Evolutionary conservation across 2,329 filamentous ascomycete species (phyloP).

Genomic region (Alternaria tenuissima): DNA sequence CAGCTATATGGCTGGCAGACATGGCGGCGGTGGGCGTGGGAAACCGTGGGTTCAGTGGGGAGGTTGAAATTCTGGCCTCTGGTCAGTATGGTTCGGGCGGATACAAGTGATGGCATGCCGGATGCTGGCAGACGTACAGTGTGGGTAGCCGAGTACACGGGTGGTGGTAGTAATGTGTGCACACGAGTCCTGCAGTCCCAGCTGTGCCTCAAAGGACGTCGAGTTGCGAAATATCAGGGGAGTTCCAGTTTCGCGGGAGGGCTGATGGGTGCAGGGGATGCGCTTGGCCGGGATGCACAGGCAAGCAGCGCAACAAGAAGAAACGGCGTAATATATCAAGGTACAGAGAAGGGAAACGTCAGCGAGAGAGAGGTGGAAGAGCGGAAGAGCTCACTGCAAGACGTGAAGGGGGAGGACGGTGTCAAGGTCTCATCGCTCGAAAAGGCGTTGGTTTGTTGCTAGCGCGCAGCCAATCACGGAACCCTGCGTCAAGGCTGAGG

Average conservation of each 20-base stretch:
- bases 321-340: slow-evolving; percentile 31
- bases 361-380: slow-evolving; percentile 10
- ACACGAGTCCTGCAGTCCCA: slow-evolving; percentile 40
- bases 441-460: slow-evolving; percentile 18
- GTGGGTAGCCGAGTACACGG: slow-evolving; percentile 8
- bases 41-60: neutral
- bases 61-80: slow-evolving; percentile 12
- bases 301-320: slow-evolving; percentile 29
- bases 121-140: slow-evolving; percentile 15
- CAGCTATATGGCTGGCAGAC: slow-evolving; percentile 59
- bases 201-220: slow-evolving; percentile 44
- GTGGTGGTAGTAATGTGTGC: slow-evolving; percentile 14
- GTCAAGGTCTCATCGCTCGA: slow-evolving; percentile 9
- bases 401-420: slow-evolving; percentile 14
- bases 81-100: slow-evolving; percentile 8
- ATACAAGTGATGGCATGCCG: neutral
- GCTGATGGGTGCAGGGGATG: slow-evolving; percentile 27
- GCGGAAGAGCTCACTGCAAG: slow-evolving; percentile 20
- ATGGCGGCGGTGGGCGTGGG: slow-evolving; percentile 42
- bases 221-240: slow-evolving; percentile 29
- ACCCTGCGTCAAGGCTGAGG: slow-evolving; percentile 29
- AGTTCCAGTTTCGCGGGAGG: slow-evolving; percentile 16
- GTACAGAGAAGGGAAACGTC: slow-evolving; percentile 33
- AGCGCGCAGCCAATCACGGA: slow-evolving; percentile 26
- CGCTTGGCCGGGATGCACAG: slow-evolving; percentile 16